Percentiles rank a stretch among this genome's conserved stretches.
Conservation (phyloP, 768 basidiomycete species). For the Tricholoma hemisulphureum region DNA sequence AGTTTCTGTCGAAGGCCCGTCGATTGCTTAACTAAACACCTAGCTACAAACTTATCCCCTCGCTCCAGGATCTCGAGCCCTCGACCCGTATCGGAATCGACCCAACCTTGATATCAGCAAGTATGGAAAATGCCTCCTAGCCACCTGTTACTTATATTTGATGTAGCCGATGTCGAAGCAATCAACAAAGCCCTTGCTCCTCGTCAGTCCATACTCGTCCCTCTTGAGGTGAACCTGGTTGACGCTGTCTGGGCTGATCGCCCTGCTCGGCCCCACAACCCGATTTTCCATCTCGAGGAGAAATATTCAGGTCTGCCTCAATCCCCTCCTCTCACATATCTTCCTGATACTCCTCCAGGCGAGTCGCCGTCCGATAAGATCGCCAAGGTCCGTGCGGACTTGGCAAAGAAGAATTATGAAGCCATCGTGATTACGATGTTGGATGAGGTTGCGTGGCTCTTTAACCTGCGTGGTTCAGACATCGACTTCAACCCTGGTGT, state of each 20-base stretch:
- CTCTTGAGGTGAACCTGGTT: conserved; percentile 70
- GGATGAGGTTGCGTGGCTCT: conserved; percentile 94
- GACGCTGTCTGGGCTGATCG: conserved; percentile 77
- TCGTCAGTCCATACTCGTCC: conserved; percentile 60
- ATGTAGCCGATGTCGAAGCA: conserved; percentile 60
- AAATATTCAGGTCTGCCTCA: conserved; percentile 61
- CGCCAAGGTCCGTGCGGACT: conserved; percentile 56
- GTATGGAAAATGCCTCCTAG: conserved; percentile 33
- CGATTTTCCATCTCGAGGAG: conserved; percentile 66
- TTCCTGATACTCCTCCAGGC: conserved; percentile 36
- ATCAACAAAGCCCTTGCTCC: conserved; percentile 56
- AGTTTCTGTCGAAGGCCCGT: conserved; percentile 70
- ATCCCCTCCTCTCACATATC: neutral
- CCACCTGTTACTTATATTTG: neutral
- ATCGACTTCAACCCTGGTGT: conserved; percentile 78
- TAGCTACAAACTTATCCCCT: neutral
- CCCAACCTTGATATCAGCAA: conserved; percentile 66
- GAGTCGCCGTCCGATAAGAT: conserved; percentile 69
- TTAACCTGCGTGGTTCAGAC: conserved; percentile 89
- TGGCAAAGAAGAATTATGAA: conserved; percentile 60
- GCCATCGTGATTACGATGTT: conserved; percentile 84
- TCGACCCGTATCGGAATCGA: conserved; percentile 79
- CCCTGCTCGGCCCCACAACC: conserved; percentile 66
- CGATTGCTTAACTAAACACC: neutral
- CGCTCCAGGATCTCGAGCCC: conserved; percentile 57